These are phyloP conservation scores for Hypoxylon sp. DNA, from an alignment of 2,329 filamentous ascomycete genomes.

Conservation along the genomic window DNA sequence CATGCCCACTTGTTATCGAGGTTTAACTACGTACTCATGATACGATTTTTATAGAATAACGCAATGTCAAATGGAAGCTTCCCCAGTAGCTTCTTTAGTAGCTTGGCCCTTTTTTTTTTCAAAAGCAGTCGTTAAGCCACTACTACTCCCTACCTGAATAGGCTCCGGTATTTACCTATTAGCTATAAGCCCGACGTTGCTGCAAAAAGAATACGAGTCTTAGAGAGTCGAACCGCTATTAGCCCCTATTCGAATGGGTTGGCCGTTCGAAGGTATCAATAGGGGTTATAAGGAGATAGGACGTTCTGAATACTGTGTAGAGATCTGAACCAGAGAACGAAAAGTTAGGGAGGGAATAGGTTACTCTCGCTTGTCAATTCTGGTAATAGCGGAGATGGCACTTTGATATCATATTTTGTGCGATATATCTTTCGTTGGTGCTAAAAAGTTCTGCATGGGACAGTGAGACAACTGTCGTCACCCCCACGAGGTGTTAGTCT, in stretches of 20 bases:
- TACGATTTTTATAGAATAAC: background rate
- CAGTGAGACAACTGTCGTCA: slow-evolving; percentile 23
- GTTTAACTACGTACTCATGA: background rate
- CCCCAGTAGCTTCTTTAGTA: background rate
- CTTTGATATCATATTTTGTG: slow-evolving; percentile 10
- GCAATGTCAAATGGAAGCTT: background rate
- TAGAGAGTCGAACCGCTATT: background rate
- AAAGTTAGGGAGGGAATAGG: slow-evolving; percentile 18
- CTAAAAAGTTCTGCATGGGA: slow-evolving; percentile 14
- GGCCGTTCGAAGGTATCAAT: background rate
- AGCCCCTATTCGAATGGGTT: slow-evolving; percentile 10
- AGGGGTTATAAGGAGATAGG: background rate
- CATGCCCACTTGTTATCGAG: slow-evolving; percentile 2
- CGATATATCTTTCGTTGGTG: slow-evolving; percentile 16
- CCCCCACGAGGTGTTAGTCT: slow-evolving; percentile 22
- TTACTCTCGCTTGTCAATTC: slow-evolving; percentile 18
- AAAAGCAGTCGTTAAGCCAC: background rate
- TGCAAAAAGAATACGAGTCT: background rate
- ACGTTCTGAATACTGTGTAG: background rate
- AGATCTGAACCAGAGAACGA: slow-evolving; percentile 10
- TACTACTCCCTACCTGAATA: slow-evolving; percentile 1
- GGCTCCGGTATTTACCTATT: slow-evolving; percentile 6
- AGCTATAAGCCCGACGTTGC: slow-evolving; percentile 12
- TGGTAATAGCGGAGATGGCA: slow-evolving; percentile 10
- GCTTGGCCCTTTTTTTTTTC: background rate